Evolutionary conservation across 768 basidiomycete genomes (phyloP).

Genomic region (Lactarius evosmus): DNA sequence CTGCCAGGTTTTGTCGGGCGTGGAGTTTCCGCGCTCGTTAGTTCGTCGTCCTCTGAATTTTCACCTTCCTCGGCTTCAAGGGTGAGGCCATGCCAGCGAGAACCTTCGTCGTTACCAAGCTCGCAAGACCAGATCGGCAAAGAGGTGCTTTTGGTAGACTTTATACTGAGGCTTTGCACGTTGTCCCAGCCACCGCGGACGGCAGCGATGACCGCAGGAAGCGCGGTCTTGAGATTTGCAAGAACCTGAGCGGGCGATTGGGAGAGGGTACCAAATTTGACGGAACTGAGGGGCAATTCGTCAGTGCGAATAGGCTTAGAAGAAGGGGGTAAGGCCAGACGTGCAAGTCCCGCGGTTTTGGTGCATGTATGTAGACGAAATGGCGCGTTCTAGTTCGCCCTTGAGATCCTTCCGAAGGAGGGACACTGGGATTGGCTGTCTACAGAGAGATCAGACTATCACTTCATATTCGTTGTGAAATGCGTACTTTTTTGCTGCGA

Average conservation of each 20-base stretch:
- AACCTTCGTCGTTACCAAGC: constrained; percentile 57
- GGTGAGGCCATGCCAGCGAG: constrained; percentile 55
- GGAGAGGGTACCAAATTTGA: constrained; percentile 76
- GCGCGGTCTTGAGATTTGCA: constrained; percentile 71
- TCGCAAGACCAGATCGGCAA: constrained; percentile 90
- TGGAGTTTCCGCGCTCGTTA: not conserved
- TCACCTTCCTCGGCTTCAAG: constrained; percentile 25
- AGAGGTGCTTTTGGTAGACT: constrained; percentile 78
- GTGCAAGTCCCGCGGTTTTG: constrained; percentile 91
- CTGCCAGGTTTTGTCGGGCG: not conserved
- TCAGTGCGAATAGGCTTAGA: constrained; percentile 1
- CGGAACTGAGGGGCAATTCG: constrained; percentile 50
- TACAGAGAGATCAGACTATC: constrained; percentile 33
- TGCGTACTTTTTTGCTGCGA: constrained; percentile 90
- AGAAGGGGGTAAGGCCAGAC: constrained; percentile 47
- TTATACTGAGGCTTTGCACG: constrained; percentile 83
- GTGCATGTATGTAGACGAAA: constrained; percentile 94
- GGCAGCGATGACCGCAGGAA: constrained; percentile 67
- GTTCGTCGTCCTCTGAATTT: not conserved
- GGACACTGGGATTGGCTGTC: constrained; percentile 95
- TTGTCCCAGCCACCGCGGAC: constrained; percentile 88
- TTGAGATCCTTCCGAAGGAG: constrained; percentile 88
- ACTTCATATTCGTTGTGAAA: constrained; percentile 14
- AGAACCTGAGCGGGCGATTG: constrained; percentile 72
- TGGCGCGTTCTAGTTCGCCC: constrained; percentile 85